Base-by-base conservation (phyloP, 2,329 filamentous ascomycete species). In the Exophiala aquamarina region DNA sequence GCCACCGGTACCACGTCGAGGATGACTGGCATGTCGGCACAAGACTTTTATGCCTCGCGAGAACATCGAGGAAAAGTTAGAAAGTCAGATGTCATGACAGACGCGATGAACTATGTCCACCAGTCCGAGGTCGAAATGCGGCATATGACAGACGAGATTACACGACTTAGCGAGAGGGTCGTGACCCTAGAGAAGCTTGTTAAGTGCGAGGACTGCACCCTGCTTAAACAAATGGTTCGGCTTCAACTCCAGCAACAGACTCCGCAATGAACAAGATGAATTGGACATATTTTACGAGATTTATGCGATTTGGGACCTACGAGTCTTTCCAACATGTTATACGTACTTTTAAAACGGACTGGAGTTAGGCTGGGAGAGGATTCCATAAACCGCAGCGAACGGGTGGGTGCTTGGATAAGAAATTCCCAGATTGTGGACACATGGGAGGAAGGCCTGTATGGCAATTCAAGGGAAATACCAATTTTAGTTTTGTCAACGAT, bases 101-200 rank as follows among this genome's bases (percentile, higher is more conserved):
- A 54, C 26, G 56, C 56, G 11, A 54, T 59, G 49, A 55, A 51
- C 35, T 59, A 57, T 23, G 50, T 59, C 5, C 52, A 59, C 26
- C 47, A 54, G 19, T 48, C 40, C 9, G 54, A 57, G 28, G 47
- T 55, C 11, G 49, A 55, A 36, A 55, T 59, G 29, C 46, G 52
- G 9, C 49, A 56, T 17, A 59, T 57, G 49, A 39, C 43, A n/a
- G 47, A 55, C 18, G 56, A 59, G 19, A 59, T 59, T 44, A 23
- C 19, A n/a, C 45, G 49, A 14, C 29, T 59, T 10, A 51, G 40
- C 20, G 55, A 54, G 10, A 39, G 53, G 11, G 51, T 56, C 10
- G 39, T 45, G 20, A 47, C 51, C 10, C 41, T 58, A 40, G 48
- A 55, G 37, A 54, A 52, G 26, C 40, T 55, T 9, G 52, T 55